Percentiles rank a stretch among this genome's conserved stretches.
phyloP scores from a whole-genome alignment of 768 basidiomycete genomes.

The Lanmaoa rubissima region DNA sequence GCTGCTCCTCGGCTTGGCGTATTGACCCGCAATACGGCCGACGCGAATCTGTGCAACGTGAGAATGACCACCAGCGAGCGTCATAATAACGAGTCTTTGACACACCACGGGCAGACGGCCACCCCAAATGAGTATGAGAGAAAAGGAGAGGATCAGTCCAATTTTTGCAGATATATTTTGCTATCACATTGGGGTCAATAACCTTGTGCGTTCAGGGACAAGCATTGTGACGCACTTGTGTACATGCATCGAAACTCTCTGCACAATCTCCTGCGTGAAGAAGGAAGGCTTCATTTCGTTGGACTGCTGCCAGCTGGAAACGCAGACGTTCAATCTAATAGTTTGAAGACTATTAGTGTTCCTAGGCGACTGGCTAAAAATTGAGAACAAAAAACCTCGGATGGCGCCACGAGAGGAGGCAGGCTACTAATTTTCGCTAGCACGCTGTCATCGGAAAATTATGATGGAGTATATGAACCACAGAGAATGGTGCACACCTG shows the following conservation, averaged over 20 bases:
- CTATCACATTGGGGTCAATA: conserved; percentile 37
- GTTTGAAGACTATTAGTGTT: conserved; percentile 22
- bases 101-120: conserved; percentile 88
- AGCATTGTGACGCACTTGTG: conserved; percentile 51
- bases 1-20: conserved; percentile 91
- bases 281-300: conserved; percentile 86
- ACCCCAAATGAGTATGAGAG: conserved; percentile 92
- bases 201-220: conserved; percentile 8
- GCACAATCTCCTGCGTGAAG: conserved; percentile 98
- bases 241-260: conserved; percentile 92
- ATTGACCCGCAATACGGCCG: conserved; percentile 94
- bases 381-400: conserved; percentile 63
- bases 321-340: conserved; percentile 78
- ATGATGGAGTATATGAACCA: not conserved
- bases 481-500: conserved; percentile 39
- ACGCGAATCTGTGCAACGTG: conserved; percentile 58
- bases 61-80: conserved; percentile 1
- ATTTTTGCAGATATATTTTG: conserved; percentile 87
- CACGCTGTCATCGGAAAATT: conserved; percentile 47
- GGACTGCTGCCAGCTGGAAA: conserved; percentile 74
- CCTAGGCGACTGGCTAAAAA: conserved; percentile 16
- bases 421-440: conserved; percentile 73
- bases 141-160: conserved; percentile 91
- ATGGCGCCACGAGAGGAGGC: conserved; percentile 89
- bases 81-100: conserved; percentile 9